These are phyloP conservation scores for Galerina sulciceps DNA, from an alignment of 768 basidiomycete species.

Conservation along the genomic window DNA sequence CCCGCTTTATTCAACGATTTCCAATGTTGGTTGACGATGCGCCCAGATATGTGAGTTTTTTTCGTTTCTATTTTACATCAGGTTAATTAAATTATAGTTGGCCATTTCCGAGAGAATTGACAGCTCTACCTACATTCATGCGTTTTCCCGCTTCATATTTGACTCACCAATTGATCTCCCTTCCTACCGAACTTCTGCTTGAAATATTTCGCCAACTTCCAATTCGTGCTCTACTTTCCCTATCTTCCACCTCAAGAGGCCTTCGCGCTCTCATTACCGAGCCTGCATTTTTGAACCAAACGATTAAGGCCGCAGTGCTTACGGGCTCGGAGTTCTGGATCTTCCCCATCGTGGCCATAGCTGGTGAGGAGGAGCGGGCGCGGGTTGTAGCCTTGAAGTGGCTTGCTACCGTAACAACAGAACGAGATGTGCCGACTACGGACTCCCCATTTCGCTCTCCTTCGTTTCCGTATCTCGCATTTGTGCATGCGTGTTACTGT, in stretches of 20 bases:
- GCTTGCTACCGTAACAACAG: no score
- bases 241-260: neutral
- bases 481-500: neutral
- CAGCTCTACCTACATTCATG: no score
- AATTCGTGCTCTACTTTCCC: neutral
- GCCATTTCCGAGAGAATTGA: no score
- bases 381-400: no score
- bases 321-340: neutral
- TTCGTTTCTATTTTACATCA: no score
- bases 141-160: neutral
- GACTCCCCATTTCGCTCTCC: no score
- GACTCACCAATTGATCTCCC: neutral
- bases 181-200: neutral
- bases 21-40: neutral
- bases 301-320: neutral
- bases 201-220: neutral
- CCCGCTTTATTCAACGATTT: neutral
- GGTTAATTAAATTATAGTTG: no score
- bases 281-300: neutral
- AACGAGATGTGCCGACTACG: no score
- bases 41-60: neutral
- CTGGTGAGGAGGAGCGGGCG: no score
- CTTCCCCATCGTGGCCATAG: neutral
- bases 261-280: neutral
- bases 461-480: neutral